Base-by-base conservation (phyloP, 139 green algal genomes). In the Nannochloris sp. region DNA sequence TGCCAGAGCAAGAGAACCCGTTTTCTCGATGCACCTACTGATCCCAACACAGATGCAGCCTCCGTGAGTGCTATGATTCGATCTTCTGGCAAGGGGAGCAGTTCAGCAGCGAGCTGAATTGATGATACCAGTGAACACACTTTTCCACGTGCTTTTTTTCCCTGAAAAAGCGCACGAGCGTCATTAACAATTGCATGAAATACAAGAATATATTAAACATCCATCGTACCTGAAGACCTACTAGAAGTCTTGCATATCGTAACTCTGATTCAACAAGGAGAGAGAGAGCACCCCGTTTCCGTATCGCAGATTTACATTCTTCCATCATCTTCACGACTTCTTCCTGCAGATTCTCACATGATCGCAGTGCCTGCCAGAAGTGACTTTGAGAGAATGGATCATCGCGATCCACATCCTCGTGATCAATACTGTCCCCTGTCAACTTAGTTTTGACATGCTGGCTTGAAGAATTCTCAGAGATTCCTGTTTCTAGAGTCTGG, bases 1-100 rank as follows among this genome's bases (percentile, higher is more conserved):
- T 85, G 70, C 82, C 84, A 92, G 46, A 92, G 71, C 69, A 92
- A 73, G 51, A 92, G 76, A 51, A 68, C 57, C 7, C 85, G 78
- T 76, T 85, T 87, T 54, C 85, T 79, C 4, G 50, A 31, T 16
- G 54, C 71, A 0, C 84, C 84, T 11, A 85, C 78, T 49, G 82
- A 19, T 1, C 81, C 79, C 57, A 86, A 66, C 29, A 80, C 76
- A 67, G 83, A 70, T 19, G 76, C 83, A 14, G 68, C 81, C 31
- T 88, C 83, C 31, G 66, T 76, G 57, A 85, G 66, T 10, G 75
- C 79, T 0, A 72, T 49, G 29, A 85, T 54, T n/a, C 71, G 60
- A 74, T 91, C 84, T 46, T 85, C 78, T 3, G 67, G 67, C 23
- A 79, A 50, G 2, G 44, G 36, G 53, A 87, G 62, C 5, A 31